Base-by-base conservation (phyloP, 495 filamentous ascomycete genomes). In the Trichoderma orchidacearum region DNA sequence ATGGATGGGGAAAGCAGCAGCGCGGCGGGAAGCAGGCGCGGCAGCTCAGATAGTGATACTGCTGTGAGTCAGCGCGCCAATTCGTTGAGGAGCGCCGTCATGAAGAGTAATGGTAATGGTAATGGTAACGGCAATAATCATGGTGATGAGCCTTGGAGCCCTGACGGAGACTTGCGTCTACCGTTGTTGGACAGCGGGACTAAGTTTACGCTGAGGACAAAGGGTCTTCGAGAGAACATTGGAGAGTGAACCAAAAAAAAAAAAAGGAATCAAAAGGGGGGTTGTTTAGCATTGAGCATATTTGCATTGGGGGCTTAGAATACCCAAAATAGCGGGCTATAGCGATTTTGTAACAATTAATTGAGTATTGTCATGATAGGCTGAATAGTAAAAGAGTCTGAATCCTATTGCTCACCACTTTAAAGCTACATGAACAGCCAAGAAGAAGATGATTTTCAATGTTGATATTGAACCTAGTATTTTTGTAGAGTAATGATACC, bases 171-270 rank as follows among this genome's bases (percentile, higher is more conserved):
- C 21, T 25, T 66, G 5, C 57, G 59, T 3, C 48, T 75, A 15
- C 72, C 70, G 30, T 75, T 77, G 55, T 69, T 68, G 2, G 72
- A 73, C 36, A 60, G 60, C 8, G 58, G 56, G 27, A 63, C 61
- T 3, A 74, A 68, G 59, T 56, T 76, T 21, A 71, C 69, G 18
- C 56, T 77, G 45, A 45, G 74, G 51, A 77, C 74, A 0, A 77
- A 75, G 62, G 74, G 74, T 7, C 18, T 77, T 61, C 63, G 74
- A 59, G 74, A 77, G 65, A 73, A 69, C 60, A 65, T 70, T 45
- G 68, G 70, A 7, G 54, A 54, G 0, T 69, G 35, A 56, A 30
- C 5, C 3, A 13, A 21, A 9, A 30, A 53, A 53, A 13, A 17
- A 9, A 1, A 2, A 15, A n/a, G n/a, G n/a, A n/a, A n/a, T n/a